Evolutionary conservation across 2,329 filamentous ascomycete species (phyloP).

Genomic region (Trichophyton rubrum): DNA sequence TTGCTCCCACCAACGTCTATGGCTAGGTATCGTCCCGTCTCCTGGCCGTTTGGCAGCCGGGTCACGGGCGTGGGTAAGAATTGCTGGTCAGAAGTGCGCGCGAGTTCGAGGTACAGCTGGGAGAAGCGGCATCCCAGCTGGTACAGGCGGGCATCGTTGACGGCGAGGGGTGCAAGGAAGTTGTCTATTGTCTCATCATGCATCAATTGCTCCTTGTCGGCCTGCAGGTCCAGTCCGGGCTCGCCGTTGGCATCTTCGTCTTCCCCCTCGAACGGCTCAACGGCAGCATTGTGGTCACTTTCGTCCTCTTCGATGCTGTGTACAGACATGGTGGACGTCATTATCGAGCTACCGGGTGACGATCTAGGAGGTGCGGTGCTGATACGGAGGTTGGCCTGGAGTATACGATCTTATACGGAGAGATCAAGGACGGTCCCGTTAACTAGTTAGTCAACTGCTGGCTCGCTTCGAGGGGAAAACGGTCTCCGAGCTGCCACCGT

Average conservation of each 20-base stretch:
- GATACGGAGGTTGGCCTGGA: too few relatives aligned
- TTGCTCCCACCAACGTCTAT: slow-evolving; percentile 48
- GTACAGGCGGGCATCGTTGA: slow-evolving; percentile 34
- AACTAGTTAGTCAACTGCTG: background rate
- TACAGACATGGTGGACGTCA: slow-evolving; percentile 7
- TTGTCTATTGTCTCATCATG: slow-evolving; percentile 27
- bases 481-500: background rate
- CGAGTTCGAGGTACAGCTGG: slow-evolving; percentile 32
- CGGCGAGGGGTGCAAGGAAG: slow-evolving; percentile 30
- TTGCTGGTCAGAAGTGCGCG: slow-evolving; percentile 34
- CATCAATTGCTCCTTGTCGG: slow-evolving; percentile 18
- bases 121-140: slow-evolving; percentile 36
- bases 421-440: background rate
- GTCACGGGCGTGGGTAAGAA: slow-evolving; percentile 38
- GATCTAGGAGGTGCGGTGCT: too few relatives aligned
- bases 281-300: slow-evolving; percentile 6
- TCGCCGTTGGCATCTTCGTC: slow-evolving; percentile 14
- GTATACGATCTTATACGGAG: background rate
- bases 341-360: too few relatives aligned
- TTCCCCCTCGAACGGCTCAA: slow-evolving; percentile 21
- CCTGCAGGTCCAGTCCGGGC: background rate
- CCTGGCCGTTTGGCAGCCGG: slow-evolving; percentile 37
- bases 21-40: slow-evolving; percentile 43
- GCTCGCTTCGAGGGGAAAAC: background rate
- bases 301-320: slow-evolving; percentile 4